Percentiles rank a stretch among this genome's conserved stretches.
Conservation (phyloP, 768 basidiomycete genomes). For the Fomitopsis pulvina region DNA sequence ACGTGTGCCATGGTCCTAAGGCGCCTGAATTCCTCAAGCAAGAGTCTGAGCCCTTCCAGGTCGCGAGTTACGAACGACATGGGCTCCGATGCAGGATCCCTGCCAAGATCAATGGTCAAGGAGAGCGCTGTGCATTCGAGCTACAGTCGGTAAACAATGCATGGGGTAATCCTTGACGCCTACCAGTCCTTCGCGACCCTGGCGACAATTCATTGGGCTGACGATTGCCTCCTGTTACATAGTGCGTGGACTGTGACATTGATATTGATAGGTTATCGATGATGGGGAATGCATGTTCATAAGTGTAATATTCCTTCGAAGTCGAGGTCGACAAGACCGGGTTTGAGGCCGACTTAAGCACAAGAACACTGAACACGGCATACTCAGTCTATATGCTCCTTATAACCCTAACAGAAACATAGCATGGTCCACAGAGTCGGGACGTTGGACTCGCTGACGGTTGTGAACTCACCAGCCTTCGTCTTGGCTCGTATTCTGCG, state of each 20-base stretch:
- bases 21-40: slow-evolving; percentile 52
- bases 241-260: slow-evolving; percentile 47
- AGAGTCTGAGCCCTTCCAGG: slow-evolving; percentile 35
- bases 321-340: slow-evolving; percentile 38
- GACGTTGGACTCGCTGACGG: too few relatives aligned
- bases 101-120: slow-evolving; percentile 45
- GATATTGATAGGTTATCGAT: slow-evolving; percentile 44
- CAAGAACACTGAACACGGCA: background rate
- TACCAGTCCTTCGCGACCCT: slow-evolving; percentile 33
- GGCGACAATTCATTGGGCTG: slow-evolving; percentile 14
- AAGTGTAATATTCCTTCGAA: slow-evolving; percentile 33
- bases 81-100: slow-evolving; percentile 26
- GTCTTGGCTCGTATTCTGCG: slow-evolving; percentile 30
- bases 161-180: slow-evolving; percentile 2
- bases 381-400: background rate
- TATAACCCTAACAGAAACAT: too few relatives aligned
- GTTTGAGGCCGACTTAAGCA: background rate
- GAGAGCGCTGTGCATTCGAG: slow-evolving; percentile 42
- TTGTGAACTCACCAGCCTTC: slow-evolving; percentile 12
- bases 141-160: background rate
- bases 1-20: slow-evolving; percentile 45
- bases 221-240: slow-evolving; percentile 28
- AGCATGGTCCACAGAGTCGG: too few relatives aligned
- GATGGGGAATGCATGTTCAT: slow-evolving; percentile 52
- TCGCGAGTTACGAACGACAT: slow-evolving; percentile 42